Base-by-base conservation (phyloP, 176 grass and related monocot genomes). In the Dendrocalamus sinicus region DNA sequence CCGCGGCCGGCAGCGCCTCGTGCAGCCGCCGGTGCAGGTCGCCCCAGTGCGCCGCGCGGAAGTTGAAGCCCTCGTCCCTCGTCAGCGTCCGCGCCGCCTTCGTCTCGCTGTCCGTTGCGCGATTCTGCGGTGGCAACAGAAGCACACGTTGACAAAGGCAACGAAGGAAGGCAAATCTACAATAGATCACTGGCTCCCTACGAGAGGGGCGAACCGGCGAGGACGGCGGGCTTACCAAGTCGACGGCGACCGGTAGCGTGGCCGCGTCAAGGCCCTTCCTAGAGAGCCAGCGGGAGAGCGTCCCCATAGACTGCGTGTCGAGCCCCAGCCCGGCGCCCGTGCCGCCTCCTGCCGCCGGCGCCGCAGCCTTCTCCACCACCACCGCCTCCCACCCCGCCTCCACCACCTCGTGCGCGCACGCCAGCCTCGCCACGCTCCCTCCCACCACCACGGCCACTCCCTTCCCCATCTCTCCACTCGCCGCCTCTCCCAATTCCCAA, bases 1-100 rank as follows among this genome's bases (percentile, higher is more conserved):
- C 88, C 22, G 73, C 65, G 12, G 74, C 35, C 65, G 96, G 93
- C 86, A 95, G 87, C 19, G 75, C 81, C 45, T 82, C 80, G 86
- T 79, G 86, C 50, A 95, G 69, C 46, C 92, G 59, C 69, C 83
- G 85, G 86, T 95, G 90, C 40, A 98, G 86, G 75, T 98, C 93
- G 16, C 88, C 79, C 96, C 93, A 98, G 84, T 94, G 96, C 46
- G 84, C 90, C 61, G 93, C 90, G 65, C 88, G 81, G 88, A 95
- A 95, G 24, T 85, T 66, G 81, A 95, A 92, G 50, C 52, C 70
- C 3, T 84, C 91, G 67, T 98, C 96, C 74, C 88, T 94, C 60
- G 91, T 91, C 86, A 98, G 73, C 52, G 78, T 89, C 87, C 89
- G 72, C 73, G 45, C 71, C 11, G 40, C 91, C 90, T 95, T 98